A percentile compares a stretch with the other conserved stretches of the same genome.
Conservation (phyloP, 2,329 filamentous ascomycete species). For the Incumbomyces delicatus region DNA sequence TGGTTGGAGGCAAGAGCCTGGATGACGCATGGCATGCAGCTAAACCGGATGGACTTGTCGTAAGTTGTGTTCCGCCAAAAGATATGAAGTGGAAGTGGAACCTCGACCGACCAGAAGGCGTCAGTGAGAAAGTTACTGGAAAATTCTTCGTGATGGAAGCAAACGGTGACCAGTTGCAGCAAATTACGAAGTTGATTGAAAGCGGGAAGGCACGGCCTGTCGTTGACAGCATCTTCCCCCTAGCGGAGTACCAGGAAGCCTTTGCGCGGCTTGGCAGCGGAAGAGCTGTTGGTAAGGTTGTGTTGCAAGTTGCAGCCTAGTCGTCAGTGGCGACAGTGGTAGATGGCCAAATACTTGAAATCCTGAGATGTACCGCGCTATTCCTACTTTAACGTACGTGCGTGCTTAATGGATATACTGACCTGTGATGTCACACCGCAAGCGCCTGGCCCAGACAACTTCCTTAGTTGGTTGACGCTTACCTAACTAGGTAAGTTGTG, state of each 20-base stretch:
- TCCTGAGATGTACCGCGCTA: not conserved
- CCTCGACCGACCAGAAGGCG: constrained; percentile 21
- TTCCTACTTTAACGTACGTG: not conserved
- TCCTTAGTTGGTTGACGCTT: too few species aligned
- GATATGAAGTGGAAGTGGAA: constrained; percentile 9
- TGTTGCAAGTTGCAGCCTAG: constrained; percentile 22
- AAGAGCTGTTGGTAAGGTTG: constrained; percentile 34
- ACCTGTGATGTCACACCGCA: too few species aligned
- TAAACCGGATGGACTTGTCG: constrained; percentile 27
- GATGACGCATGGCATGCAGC: constrained; percentile 33
- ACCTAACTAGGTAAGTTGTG: too few species aligned
- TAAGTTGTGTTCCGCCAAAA: constrained; percentile 32
- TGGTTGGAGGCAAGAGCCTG: constrained; percentile 32
- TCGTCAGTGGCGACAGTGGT: not conserved
- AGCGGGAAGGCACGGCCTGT: constrained; percentile 25
- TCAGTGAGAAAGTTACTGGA: constrained; percentile 10
- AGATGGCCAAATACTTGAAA: not conserved
- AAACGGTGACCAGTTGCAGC: constrained; percentile 26
- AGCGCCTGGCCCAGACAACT: too few species aligned
- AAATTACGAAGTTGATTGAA: constrained; percentile 31
- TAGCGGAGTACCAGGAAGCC: constrained; percentile 31
- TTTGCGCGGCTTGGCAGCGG: constrained; percentile 31
- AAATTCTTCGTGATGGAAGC: constrained; percentile 35
- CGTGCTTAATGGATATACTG: too few species aligned
- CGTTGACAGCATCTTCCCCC: constrained; percentile 32